These are phyloP conservation scores for Graphilbum fragrans DNA, from an alignment of 2,329 filamentous ascomycete genomes.

Conservation along the genomic window DNA sequence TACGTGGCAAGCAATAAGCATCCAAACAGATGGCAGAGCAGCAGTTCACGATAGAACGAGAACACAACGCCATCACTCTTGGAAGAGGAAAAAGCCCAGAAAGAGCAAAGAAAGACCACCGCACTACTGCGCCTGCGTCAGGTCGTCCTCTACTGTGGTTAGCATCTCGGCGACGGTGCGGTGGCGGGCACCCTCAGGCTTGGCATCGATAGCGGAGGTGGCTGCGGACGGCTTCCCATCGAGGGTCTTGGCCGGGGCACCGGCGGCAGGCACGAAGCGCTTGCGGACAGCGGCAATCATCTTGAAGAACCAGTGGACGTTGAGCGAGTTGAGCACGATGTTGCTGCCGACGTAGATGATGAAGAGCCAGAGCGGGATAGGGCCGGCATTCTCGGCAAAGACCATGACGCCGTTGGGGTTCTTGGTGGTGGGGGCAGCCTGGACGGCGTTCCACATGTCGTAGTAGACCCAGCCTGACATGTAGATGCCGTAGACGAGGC, in stretches of 20 bases:
- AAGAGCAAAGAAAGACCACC: too few relatives aligned
- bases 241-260: constrained; percentile 15
- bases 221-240: constrained; percentile 14
- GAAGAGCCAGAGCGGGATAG: constrained; percentile 59
- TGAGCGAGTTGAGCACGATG: constrained; percentile 59
- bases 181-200: constrained; percentile 10
- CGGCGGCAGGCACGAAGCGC: constrained; percentile 49
- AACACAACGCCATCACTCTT: too few relatives aligned
- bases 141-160: constrained; percentile 10
- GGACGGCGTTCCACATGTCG: constrained; percentile 53
- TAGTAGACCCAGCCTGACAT: constrained; percentile 57
- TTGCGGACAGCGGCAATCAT: constrained; percentile 73
- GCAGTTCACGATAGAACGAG: too few relatives aligned
- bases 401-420: constrained; percentile 27
- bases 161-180: constrained; percentile 10
- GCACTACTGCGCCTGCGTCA: constrained; percentile 12
- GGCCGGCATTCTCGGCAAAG: constrained; percentile 35
- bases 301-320: constrained; percentile 78
- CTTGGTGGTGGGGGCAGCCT: constrained; percentile 22
- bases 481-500: constrained; percentile 67
- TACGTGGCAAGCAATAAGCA: too few relatives aligned
- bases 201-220: constrained; percentile 1
- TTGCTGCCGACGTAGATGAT: constrained; percentile 58
- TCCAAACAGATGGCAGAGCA: too few relatives aligned
- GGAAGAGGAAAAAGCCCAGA: too few relatives aligned